Base-by-base conservation (phyloP, 2,329 filamentous ascomycete genomes). In the Dothistroma septosporum region DNA sequence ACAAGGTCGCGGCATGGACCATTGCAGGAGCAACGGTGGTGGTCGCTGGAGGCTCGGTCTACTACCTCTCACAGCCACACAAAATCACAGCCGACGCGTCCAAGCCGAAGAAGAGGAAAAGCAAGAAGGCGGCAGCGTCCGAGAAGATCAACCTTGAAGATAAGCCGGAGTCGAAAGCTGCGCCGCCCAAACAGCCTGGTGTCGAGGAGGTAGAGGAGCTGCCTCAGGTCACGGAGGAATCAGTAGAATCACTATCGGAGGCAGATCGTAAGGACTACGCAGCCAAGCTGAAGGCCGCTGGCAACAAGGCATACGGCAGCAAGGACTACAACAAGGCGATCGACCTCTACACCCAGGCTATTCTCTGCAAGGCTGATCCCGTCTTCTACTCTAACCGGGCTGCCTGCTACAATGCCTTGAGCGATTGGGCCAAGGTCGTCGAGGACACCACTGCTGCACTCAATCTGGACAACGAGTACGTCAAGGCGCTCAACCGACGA, bases 371-470 rank as follows among this genome's bases (percentile, higher is more conserved):
- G 80, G 89, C 92, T 60, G 94, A 99, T 73, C 92, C 94, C 33
- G 92, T 99, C 75, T 99, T 94, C 83, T 99, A 95, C 84, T 97
- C 94, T 66, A 99, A 99, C 83, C 89, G 94, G 70, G 94, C 94
- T 60, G 94, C 94, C 58, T 99, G 94, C 83, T 95, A 92, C 81
- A 97, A 96, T 75, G 92, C 94, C 67, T 86, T 94, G 74, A 87
- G 86, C 66, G 85, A 96, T 71, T 99, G 93, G 92, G 89, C 95
- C 54, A 93, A 94, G 81, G 94, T 97, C 60, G 89, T 99, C 64
- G 93, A 96, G 72, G 94, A 99, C 75, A 97, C 94, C 59, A 97
- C 91, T 33, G 93, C 94, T 57, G 94, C 94, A 66, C 88, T 99
- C 78, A 89, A 85, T 75, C 89, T 99, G 77, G 91, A 99, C 76